Percentiles rank a stretch among this genome's conserved stretches.
These are phyloP conservation scores for Ploettnerulaceae sp. DNA, from an alignment of 2,329 filamentous ascomycete genomes.

Conservation along the genomic window DNA sequence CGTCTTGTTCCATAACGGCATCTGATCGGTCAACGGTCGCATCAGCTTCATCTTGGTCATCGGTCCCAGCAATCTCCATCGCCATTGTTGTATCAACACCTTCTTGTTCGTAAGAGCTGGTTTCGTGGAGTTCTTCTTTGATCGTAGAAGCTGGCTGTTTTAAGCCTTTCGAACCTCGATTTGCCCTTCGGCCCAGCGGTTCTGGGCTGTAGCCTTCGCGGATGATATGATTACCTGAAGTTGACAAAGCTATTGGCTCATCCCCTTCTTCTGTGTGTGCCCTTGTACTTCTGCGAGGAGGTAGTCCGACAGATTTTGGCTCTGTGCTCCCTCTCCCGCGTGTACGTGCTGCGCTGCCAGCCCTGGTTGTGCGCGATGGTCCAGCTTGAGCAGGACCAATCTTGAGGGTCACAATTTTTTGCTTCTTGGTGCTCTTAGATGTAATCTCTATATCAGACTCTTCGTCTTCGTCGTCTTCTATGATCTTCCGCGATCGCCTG, in stretches of 20 bases:
- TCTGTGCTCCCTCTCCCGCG: constrained; percentile 26
- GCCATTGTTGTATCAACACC: constrained; percentile 21
- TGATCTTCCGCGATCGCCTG: constrained; percentile 23
- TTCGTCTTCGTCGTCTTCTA: constrained; percentile 26
- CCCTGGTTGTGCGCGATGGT: constrained; percentile 25
- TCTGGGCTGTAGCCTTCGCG: constrained; percentile 53
- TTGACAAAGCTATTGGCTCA: constrained; percentile 54
- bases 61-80: constrained; percentile 28
- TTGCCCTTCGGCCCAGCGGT: constrained; percentile 34
- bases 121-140: constrained; percentile 34
- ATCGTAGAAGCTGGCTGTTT: constrained; percentile 32
- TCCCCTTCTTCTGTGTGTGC: constrained; percentile 44
- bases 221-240: constrained; percentile 54
- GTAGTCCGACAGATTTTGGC: constrained; percentile 25
- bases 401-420: constrained; percentile 31
- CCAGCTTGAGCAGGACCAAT: constrained; percentile 22
- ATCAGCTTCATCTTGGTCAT: constrained; percentile 28
- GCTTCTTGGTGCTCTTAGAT: constrained; percentile 14
- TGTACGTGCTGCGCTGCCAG: constrained; percentile 28
- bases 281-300: constrained; percentile 28
- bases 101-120: constrained; percentile 30
- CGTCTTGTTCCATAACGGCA: constrained; percentile 18
- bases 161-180: constrained; percentile 31
- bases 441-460: constrained; percentile 24
- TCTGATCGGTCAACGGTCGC: constrained; percentile 11